phyloP scores from a whole-genome alignment of 2,329 filamentous ascomycete genomes.

The Claviceps citrina region DNA sequence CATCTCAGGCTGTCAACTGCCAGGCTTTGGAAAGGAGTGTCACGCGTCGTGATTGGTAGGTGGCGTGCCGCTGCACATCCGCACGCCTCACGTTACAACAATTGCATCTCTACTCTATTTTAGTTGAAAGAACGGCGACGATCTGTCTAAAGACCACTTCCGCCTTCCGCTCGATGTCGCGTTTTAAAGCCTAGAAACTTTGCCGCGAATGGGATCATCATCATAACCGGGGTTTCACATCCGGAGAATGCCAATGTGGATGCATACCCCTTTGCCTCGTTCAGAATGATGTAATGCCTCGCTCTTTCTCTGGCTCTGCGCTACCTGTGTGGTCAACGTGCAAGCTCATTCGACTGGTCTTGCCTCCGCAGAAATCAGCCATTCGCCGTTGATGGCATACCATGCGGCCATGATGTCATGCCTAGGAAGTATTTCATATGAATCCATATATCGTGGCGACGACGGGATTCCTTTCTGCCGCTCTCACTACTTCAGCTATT shows the following conservation, averaged over 20 bases:
- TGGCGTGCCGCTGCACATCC: too few relatives aligned
- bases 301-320: not conserved
- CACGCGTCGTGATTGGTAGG: too few relatives aligned
- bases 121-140: too few relatives aligned
- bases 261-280: not conserved
- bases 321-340: not conserved
- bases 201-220: not conserved
- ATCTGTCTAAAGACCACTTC: too few relatives aligned
- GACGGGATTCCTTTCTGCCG: too few relatives aligned
- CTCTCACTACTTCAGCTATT: not conserved
- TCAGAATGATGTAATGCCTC: conserved; percentile 4
- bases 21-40: too few relatives aligned
- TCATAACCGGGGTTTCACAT: not conserved
- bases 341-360: not conserved
- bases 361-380: not conserved
- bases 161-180: too few relatives aligned
- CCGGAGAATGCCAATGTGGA: not conserved
- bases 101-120: not conserved
- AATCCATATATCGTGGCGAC: too few relatives aligned
- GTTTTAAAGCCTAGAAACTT: too few relatives aligned
- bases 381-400: conserved; percentile 1
- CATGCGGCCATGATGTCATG: conserved; percentile 4
- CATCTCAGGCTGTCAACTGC: too few relatives aligned
- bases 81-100: not conserved
- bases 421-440: not conserved